A percentile compares a stretch with the other conserved stretches of the same genome.
Conservation (phyloP, 352 stramenopile genomes). For the Pythium oligandrum region DNA sequence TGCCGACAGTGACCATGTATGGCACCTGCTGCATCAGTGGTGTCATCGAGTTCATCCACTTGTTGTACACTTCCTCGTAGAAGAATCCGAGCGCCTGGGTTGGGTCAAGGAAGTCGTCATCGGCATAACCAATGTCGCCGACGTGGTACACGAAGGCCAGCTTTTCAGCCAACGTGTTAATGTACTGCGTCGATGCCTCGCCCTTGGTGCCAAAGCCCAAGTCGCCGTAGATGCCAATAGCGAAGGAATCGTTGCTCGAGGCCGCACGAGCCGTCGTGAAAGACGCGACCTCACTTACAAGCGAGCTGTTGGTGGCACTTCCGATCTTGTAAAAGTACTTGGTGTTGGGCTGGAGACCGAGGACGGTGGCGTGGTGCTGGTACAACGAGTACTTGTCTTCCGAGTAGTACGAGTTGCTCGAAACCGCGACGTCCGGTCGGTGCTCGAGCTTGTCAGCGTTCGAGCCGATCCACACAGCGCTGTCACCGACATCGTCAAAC, state of each 20-base stretch:
- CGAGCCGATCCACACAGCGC: constrained; percentile 1
- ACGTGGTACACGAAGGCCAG: constrained; percentile 24
- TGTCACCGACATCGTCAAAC: background rate
- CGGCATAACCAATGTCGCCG: constrained; percentile 28
- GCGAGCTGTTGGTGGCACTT: background rate
- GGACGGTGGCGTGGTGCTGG: constrained; percentile 9
- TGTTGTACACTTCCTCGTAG: constrained; percentile 44
- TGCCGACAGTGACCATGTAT: constrained; percentile 62
- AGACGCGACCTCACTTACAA: background rate
- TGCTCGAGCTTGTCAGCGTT: background rate
- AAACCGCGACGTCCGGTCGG: background rate
- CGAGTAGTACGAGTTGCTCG: constrained; percentile 9
- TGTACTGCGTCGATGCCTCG: constrained; percentile 4
- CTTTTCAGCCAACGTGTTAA: constrained; percentile 14
- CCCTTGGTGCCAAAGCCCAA: constrained; percentile 2
- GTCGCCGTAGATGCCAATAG: constrained; percentile 9
- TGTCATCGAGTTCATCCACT: constrained; percentile 51
- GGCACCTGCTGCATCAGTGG: constrained; percentile 30
- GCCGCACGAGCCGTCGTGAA: constrained; percentile 10
- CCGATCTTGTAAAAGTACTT: constrained; percentile 13
- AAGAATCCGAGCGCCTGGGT: constrained; percentile 22
- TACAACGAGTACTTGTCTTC: constrained; percentile 9
- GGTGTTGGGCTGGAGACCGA: constrained; percentile 4
- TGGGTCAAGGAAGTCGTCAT: constrained; percentile 21
- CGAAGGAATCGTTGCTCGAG: constrained; percentile 1